Conservation (phyloP, 2,329 filamentous ascomycete species). For the Teratosphaeria zuluensis region DNA sequence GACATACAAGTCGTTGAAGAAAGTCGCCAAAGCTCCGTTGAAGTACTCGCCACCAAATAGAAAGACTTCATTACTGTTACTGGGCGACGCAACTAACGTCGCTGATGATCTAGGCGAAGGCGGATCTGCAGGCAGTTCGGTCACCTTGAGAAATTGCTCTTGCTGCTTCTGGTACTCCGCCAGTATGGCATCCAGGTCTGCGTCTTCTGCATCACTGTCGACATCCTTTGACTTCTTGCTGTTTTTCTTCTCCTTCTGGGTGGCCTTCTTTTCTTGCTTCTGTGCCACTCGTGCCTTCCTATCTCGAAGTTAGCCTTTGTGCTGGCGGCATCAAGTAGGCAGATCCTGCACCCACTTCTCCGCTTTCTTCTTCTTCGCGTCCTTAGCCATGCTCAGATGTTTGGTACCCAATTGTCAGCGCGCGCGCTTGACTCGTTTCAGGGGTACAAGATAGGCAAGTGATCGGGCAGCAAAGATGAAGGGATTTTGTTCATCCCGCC, state of each 20-base stretch:
- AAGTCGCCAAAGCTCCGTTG: conserved; percentile 73
- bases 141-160: conserved; percentile 88
- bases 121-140: conserved; percentile 63
- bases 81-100: conserved; percentile 73
- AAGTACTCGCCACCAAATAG: conserved; percentile 94
- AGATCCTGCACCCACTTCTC: conserved; percentile 7
- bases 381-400: conserved; percentile 39
- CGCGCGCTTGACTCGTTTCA: neutral
- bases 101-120: conserved; percentile 71
- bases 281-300: conserved; percentile 27
- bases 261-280: conserved; percentile 47
- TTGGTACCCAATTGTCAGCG: neutral
- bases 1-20: conserved; percentile 58
- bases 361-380: conserved; percentile 33
- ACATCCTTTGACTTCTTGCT: conserved; percentile 71
- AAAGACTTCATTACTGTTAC: conserved; percentile 77
- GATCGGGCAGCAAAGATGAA: neutral
- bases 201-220: conserved; percentile 83
- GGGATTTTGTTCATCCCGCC: neutral
- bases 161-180: conserved; percentile 87
- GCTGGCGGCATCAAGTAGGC: neutral
- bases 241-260: conserved; percentile 70
- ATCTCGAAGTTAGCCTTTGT: neutral
- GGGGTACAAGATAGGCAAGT: neutral
- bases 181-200: conserved; percentile 85